Base-by-base conservation (phyloP, 495 filamentous ascomycete species). In the Hypoxylon fuscum region DNA sequence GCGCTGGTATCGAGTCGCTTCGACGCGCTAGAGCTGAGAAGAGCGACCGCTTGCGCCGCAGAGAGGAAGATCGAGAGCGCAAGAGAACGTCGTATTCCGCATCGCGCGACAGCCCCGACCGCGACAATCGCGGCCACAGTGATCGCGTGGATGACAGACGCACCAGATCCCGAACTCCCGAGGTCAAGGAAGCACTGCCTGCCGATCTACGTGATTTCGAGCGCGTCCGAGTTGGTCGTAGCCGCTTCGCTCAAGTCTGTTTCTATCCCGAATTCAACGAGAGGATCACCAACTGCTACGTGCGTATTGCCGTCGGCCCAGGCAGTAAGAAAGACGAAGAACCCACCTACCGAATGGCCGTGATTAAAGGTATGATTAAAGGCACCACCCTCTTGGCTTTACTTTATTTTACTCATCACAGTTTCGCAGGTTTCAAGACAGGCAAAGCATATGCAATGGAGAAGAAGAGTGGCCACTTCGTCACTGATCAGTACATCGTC, bases 221-320 rank as follows among this genome's bases (percentile, higher is more conserved):
- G 65, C 87, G 89, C 43, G 83, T 90, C 56, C 86, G 90, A 55
- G 81, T 98, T 55, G 91, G 93, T 17, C 85, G 96, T 29, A 85
- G 78, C 58, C 88, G 90, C 64, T 93, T 98, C 64, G 87, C 87
- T 4, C 84, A 90, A 68, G 88, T 96, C 37, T 96, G 91, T 78
- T 97, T 95, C 78, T 91, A 90, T 59, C 95, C 95, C 17, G 88
- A 88, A 9, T 96, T 99, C 53, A 88, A 93, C 14, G 82, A 91
- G 27, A 83, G 88, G 23, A 88, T 97, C 55, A 84, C 81, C 32
- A 84, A 83, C 43, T 95, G 91, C 74, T 97, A 88, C 72, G 86
- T 84, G 21, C 90, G 95, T 46, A 83, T 96, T 70, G 90, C 85
- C 56, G 82, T 96, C 62, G 92, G 92, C 18, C 78, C 86, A 12